Evolutionary conservation across 2,329 filamentous ascomycete genomes (phyloP).

Genomic region (Aspergillus floridensis): DNA sequence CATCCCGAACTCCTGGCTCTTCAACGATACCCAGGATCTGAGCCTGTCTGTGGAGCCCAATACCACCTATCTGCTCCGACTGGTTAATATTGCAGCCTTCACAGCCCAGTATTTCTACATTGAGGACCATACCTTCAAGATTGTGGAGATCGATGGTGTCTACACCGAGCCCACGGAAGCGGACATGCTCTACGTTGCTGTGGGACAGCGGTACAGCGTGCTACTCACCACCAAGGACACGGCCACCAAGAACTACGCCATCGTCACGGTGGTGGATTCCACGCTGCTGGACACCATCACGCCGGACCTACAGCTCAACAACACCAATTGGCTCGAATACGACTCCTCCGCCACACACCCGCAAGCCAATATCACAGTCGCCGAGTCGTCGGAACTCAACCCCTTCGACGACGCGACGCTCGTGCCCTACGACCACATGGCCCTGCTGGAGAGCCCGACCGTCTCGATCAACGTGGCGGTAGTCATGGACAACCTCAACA

Average conservation of each 20-base stretch:
- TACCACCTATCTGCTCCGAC: conserved; percentile 70
- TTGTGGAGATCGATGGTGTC: conserved; percentile 72
- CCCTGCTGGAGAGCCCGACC: conserved; percentile 60
- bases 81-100: conserved; percentile 75
- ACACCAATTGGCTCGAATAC: conserved; percentile 64
- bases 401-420: conserved; percentile 72
- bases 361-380: conserved; percentile 27
- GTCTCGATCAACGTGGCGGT: conserved; percentile 66
- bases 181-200: conserved; percentile 63
- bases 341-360: conserved; percentile 48
- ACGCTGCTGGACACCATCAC: conserved; percentile 34
- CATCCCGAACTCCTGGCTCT: conserved; percentile 62
- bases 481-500: conserved; percentile 53
- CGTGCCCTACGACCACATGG: conserved; percentile 64
- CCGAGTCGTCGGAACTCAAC: conserved; percentile 50
- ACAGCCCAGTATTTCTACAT: conserved; percentile 52
- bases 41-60: conserved; percentile 60
- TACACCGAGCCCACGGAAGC: conserved; percentile 62
- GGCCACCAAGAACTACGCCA: conserved; percentile 62
- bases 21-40: conserved; percentile 66
- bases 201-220: conserved; percentile 62
- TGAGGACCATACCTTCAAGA: conserved; percentile 58
- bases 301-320: conserved; percentile 32
- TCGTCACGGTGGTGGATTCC: conserved; percentile 44
- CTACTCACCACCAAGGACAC: conserved; percentile 62